Evolutionary conservation across 2,329 filamentous ascomycete species (phyloP), one percentile per base, ranked within the genome.

Genomic region (Ophiostoma quercus): DNA sequence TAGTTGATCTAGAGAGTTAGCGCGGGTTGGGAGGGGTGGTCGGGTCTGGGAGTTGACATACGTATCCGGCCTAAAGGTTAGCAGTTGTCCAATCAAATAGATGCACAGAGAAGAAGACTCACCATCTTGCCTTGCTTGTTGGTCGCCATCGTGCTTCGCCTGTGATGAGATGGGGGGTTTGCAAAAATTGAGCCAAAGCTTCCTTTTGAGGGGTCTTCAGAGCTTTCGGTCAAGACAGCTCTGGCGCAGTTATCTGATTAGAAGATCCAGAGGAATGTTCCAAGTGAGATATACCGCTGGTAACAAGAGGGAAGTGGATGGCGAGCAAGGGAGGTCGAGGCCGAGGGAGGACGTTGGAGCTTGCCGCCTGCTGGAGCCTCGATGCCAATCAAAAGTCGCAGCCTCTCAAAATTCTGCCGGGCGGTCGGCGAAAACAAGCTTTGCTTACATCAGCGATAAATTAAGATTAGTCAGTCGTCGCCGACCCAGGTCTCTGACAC

Each of bases 101-200:
- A 39, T 2, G 1, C 1, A 25, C 1, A 8, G 19, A 37, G 62
- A 65, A n/a, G n/a, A 12, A 54, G 72, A 89, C 92, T 86, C 85
- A 98, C 95, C 95, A 99, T 98, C 87, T 99, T 98, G 83, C 95
- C 95, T 83, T 97, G 94, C 82, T 97, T 96, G 87, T 97, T 94
- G 70, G 72, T 71, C 79, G 89, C 87, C 88, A 89, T 90, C 75
- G 80, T 88, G 77, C 32, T 65, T 37, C 51, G 37, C 34, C 34
- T 43, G 51, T 7, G 34, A 34, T 54, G 43, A 67, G 66, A 57
- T 29, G 43, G 47, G 70, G 68, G 57, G 32, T 68, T 72, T 69
- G 65, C 68, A 71, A 71, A 71, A 72, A 68, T 72, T 67, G 60
- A 16, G 68, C 68, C 66, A 67, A 68, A 69, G 67, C 66, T 67